Evolutionary conservation across 495 filamentous ascomycete genomes (phyloP).

Genomic region (Sporormia fimetaria): DNA sequence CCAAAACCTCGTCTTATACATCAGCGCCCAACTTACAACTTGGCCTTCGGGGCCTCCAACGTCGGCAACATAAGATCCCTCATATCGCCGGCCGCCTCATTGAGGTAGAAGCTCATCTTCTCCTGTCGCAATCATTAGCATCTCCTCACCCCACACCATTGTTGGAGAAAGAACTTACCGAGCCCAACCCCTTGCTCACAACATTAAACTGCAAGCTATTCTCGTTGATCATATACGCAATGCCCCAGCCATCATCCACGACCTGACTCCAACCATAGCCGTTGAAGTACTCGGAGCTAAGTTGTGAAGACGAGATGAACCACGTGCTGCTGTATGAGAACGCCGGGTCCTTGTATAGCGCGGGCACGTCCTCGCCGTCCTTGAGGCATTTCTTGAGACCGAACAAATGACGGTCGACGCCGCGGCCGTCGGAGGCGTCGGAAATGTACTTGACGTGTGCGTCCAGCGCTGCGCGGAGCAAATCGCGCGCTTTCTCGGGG

Average conservation of each 20-base stretch:
- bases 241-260: conserved; percentile 88
- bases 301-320: conserved; percentile 79
- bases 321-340: conserved; percentile 76
- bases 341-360: conserved; percentile 75
- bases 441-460: conserved; percentile 82
- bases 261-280: conserved; percentile 99
- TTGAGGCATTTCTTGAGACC: conserved; percentile 84
- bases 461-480: conserved; percentile 71
- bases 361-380: conserved; percentile 71
- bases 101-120: conserved; percentile 89
- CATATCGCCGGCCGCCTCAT: conserved; percentile 83
- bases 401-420: conserved; percentile 93
- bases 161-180: conserved; percentile 27
- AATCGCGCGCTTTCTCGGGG: conserved; percentile 51
- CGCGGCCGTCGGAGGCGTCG: conserved; percentile 79
- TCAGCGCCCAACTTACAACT: conserved; percentile 51
- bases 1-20: too few species aligned
- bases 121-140: conserved; percentile 34
- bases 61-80: conserved; percentile 80
- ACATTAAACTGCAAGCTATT: conserved; percentile 98
- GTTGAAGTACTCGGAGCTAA: conserved; percentile 96
- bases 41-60: conserved; percentile 73
- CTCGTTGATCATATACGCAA: conserved; percentile 99
- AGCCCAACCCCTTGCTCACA: conserved; percentile 82
- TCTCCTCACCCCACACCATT: neutral